phyloP scores from a whole-genome alignment of 257 asterid species.

The Cordia subcordata region DNA sequence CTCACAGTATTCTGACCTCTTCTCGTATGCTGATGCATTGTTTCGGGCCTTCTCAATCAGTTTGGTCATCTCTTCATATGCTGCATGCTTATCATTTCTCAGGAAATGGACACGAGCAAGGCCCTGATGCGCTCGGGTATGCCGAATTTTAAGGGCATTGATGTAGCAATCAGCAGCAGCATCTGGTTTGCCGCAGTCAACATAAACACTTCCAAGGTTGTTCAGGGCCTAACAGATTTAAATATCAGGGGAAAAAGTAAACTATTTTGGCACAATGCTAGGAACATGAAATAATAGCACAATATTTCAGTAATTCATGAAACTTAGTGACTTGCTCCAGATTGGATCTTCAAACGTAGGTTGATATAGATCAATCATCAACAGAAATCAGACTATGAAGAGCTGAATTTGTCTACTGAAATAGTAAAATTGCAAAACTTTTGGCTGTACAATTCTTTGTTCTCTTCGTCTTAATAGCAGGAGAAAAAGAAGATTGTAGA shows the following conservation, averaged over 20 bases:
- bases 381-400: no score
- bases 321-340: no score
- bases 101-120: constrained; percentile 96
- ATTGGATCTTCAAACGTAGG: no score
- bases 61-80: constrained; percentile 90
- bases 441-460: no score
- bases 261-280: background rate
- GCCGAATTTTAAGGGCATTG: constrained; percentile 89
- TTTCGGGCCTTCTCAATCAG: constrained; percentile 81
- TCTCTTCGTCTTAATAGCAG: no score
- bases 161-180: constrained; percentile 97
- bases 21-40: constrained; percentile 93
- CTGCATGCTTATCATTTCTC: constrained; percentile 75
- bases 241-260: background rate
- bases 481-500: no score
- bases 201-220: constrained; percentile 95
- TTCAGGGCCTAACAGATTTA: constrained; percentile 65
- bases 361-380: no score
- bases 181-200: constrained; percentile 80
- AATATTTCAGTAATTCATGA: background rate
- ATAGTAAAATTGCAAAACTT: no score
- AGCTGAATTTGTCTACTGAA: no score
- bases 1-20: constrained; percentile 93
- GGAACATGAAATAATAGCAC: no score
- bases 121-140: constrained; percentile 98